phyloP scores from a whole-genome alignment of 257 asterid species.

The Solanum okadae region DNA sequence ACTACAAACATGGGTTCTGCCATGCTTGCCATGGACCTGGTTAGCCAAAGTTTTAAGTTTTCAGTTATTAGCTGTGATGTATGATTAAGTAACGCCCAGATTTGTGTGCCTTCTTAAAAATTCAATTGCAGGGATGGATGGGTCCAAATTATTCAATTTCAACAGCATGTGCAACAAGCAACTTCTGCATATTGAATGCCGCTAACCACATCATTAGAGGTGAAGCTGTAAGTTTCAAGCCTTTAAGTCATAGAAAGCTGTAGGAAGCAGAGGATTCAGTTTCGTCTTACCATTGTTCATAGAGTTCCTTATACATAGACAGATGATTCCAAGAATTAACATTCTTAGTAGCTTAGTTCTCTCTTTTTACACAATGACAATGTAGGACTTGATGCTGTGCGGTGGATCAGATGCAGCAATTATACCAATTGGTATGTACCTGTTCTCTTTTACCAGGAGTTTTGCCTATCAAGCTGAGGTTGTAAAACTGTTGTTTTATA shows the following conservation, averaged over 20 bases:
- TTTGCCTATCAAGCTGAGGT: not conserved
- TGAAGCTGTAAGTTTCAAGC: slow-evolving; percentile 72
- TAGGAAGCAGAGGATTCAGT: not conserved
- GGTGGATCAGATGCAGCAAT: slow-evolving; percentile 97
- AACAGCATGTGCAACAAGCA: slow-evolving; percentile 96
- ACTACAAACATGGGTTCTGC: slow-evolving; percentile 99
- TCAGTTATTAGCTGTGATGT: not conserved
- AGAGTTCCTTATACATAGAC: not conserved
- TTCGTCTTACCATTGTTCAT: not conserved
- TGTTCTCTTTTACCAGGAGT: not conserved
- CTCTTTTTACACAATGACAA: slow-evolving; percentile 11
- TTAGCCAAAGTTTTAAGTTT: slow-evolving; percentile 2
- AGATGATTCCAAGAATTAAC: not conserved
- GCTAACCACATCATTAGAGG: slow-evolving; percentile 97
- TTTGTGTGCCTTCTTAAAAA: slow-evolving; percentile 11
- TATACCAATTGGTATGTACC: slow-evolving; percentile 71
- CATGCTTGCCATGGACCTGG: slow-evolving; percentile 96
- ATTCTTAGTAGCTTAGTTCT: not conserved
- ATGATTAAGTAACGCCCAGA: not conserved
- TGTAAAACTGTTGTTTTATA: not conserved
- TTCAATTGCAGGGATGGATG: slow-evolving; percentile 84
- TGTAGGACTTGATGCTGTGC: slow-evolving; percentile 94
- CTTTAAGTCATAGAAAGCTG: slow-evolving; percentile 14
- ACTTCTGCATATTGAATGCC: slow-evolving; percentile 88
- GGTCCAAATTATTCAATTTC: slow-evolving; percentile 97